Percentiles rank a stretch among this genome's conserved stretches.
Conservation (phyloP, 345 rosid species). For the Geranium brycei region DNA sequence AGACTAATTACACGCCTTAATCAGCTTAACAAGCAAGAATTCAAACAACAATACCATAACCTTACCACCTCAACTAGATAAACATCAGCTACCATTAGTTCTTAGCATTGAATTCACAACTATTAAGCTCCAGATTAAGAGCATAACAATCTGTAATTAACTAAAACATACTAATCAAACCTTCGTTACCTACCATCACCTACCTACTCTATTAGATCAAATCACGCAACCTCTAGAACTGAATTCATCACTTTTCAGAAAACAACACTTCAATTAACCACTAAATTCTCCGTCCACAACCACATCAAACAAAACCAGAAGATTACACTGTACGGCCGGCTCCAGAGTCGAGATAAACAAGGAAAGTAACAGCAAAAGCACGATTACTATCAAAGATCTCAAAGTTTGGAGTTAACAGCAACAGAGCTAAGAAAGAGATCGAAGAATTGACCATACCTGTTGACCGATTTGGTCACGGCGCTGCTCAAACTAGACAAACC, state of each 20-base stretch:
- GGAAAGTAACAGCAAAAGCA: neutral
- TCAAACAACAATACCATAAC: too few species aligned
- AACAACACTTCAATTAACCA: too few species aligned
- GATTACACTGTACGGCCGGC: neutral
- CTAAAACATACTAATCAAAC: neutral
- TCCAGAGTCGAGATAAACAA: neutral
- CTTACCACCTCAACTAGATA: too few species aligned
- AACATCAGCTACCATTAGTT: too few species aligned
- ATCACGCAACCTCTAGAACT: too few species aligned
- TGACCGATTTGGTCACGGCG: conserved; percentile 85
- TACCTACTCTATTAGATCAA: too few species aligned
- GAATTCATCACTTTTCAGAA: too few species aligned
- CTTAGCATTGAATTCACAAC: neutral
- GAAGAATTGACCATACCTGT: conserved; percentile 33
- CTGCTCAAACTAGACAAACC: conserved; percentile 55
- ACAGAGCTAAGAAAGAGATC: neutral
- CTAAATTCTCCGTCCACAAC: too few species aligned
- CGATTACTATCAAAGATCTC: neutral
- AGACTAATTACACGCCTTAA: neutral
- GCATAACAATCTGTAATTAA: neutral
- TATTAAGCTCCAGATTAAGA: neutral
- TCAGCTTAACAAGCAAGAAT: neutral
- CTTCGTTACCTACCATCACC: neutral
- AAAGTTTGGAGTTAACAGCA: neutral
- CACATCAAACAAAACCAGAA: too few species aligned